Conservation (phyloP, 2,329 filamentous ascomycete species). For the Bretziella fagacearum region DNA sequence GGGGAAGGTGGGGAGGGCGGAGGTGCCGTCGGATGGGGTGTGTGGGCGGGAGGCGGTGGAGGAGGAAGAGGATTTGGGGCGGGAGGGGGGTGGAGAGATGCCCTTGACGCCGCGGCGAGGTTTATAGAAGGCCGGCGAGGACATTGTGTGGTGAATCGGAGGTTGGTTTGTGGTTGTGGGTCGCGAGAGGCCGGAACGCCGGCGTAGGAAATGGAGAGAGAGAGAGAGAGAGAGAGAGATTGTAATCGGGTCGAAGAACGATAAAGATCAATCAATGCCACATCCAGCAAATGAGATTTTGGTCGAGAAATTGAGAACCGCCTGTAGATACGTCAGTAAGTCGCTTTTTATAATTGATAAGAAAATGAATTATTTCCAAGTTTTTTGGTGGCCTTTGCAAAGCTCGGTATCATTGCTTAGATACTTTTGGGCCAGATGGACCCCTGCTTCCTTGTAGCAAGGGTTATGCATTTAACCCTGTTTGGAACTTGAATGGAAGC, state of each 20-base stretch:
- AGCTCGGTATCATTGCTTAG: neutral
- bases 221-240: too few species aligned
- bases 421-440: neutral
- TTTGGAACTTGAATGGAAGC: neutral
- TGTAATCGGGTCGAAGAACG: too few species aligned
- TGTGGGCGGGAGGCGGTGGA: neutral
- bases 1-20: slow-evolving; percentile 60
- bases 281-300: too few species aligned
- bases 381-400: neutral
- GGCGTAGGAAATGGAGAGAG: too few species aligned
- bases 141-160: slow-evolving; percentile 21
- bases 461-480: neutral
- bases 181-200: too few species aligned
- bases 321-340: too few species aligned
- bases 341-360: too few species aligned
- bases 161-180: neutral
- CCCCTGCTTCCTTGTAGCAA: neutral
- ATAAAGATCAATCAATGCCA: too few species aligned
- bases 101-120: slow-evolving; percentile 39
- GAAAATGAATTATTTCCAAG: too few species aligned
- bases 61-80: neutral
- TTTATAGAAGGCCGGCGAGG: slow-evolving; percentile 41
- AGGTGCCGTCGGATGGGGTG: slow-evolving; percentile 18
- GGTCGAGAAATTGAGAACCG: too few species aligned
- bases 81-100: slow-evolving; percentile 13